A percentile compares a stretch with the other conserved stretches of the same genome.
Evolutionary conservation across 2,329 filamentous ascomycete species (phyloP).

Genomic region (Colletotrichum viniferum): DNA sequence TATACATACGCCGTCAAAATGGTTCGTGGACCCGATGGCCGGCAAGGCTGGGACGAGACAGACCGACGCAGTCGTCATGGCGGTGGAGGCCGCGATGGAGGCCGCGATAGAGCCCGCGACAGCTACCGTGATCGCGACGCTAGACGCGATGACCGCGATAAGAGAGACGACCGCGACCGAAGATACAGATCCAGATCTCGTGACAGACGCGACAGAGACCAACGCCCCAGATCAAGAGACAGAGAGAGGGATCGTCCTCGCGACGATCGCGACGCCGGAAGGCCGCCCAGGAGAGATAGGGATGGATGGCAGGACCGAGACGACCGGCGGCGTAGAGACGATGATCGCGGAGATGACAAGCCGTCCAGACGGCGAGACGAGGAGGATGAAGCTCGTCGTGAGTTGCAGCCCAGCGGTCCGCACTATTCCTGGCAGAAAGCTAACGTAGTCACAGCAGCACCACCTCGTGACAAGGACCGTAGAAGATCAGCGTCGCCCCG

Average conservation of each 20-base stretch:
- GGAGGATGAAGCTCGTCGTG: constrained; percentile 23
- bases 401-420: background rate
- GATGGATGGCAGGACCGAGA: constrained; percentile 36
- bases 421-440: background rate
- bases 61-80: constrained; percentile 39
- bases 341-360: constrained; percentile 23
- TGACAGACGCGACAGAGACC: constrained; percentile 33
- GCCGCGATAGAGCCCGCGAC: constrained; percentile 31
- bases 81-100: constrained; percentile 32
- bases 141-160: constrained; percentile 27
- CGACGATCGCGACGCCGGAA: constrained; percentile 39
- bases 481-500: constrained; percentile 43
- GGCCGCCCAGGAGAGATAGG: constrained; percentile 36
- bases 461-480: constrained; percentile 25
- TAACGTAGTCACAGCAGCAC: constrained; percentile 1
- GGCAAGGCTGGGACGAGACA: constrained; percentile 65
- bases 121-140: constrained; percentile 33
- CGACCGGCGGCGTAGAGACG: constrained; percentile 27
- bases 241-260: constrained; percentile 37
- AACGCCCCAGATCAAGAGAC: constrained; percentile 33
- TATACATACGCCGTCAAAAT: background rate
- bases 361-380: constrained; percentile 25
- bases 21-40: constrained; percentile 48
- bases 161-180: constrained; percentile 22
- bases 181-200: constrained; percentile 38